Conservation (phyloP, 1,284 basidiomycete species). For the Chondrostereum purpureum region DNA sequence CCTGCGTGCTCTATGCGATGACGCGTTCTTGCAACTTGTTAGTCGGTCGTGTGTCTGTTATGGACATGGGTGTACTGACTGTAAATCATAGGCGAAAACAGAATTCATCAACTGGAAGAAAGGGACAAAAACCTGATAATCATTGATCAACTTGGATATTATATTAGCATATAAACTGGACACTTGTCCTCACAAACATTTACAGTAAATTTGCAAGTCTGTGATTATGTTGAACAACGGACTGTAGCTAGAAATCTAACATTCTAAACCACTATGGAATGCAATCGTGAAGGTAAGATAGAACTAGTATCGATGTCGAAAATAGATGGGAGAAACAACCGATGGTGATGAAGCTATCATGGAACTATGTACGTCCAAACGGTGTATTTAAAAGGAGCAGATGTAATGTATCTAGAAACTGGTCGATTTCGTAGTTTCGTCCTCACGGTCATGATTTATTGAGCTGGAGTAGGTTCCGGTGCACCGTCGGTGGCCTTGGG, state of each 20-base stretch:
- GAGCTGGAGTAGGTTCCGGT: conserved; percentile 4
- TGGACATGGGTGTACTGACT: neutral
- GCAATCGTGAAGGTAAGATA: too few species aligned
- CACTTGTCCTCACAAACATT: too few species aligned
- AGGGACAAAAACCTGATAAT: neutral
- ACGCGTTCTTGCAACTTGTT: conserved; percentile 39
- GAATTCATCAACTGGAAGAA: conserved; percentile 19
- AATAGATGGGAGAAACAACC: neutral
- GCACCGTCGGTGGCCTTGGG: conserved; percentile 11
- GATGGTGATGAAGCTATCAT: neutral
- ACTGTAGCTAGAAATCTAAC: too few species aligned
- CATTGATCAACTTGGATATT: too few species aligned
- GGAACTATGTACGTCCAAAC: neutral
- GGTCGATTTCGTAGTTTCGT: too few species aligned
- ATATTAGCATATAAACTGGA: too few species aligned
- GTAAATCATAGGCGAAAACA: conserved; percentile 23
- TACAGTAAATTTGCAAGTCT: too few species aligned
- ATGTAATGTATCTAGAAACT: conserved; percentile 4
- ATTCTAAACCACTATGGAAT: too few species aligned
- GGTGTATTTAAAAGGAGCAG: neutral
- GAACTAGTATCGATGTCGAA: too few species aligned
- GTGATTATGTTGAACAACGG: too few species aligned
- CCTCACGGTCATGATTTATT: too few species aligned
- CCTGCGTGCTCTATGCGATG: conserved; percentile 51
- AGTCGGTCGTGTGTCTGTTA: neutral